These are phyloP conservation scores for Platanus orientalis DNA, from an alignment of 164 flowering plant species.

Conservation along the genomic window DNA sequence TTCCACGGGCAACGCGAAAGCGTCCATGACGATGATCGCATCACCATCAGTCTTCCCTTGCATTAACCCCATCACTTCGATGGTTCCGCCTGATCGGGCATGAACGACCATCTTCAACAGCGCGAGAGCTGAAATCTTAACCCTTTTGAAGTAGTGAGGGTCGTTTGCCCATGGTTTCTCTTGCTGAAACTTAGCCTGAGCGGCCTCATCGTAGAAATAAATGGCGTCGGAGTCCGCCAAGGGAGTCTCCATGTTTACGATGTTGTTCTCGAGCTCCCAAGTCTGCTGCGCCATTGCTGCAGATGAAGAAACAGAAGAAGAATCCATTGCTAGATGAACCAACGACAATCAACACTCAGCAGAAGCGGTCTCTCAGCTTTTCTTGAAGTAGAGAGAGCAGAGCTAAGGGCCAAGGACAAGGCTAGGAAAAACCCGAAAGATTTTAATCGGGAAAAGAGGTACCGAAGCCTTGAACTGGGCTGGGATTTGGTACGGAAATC, in stretches of 20 bases:
- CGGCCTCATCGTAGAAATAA: conserved; percentile 79
- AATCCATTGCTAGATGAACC: too few relatives aligned
- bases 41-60: conserved; percentile 97
- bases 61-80: conserved; percentile 98
- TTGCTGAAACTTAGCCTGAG: conserved; percentile 65
- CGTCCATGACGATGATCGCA: conserved; percentile 93
- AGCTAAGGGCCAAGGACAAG: too few relatives aligned
- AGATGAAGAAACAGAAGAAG: conserved; percentile 23
- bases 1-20: conserved; percentile 96
- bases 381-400: too few relatives aligned
- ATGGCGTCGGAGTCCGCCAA: conserved; percentile 54
- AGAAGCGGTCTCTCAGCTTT: too few relatives aligned
- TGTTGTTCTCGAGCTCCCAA: conserved; percentile 96
- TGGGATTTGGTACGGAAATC: too few relatives aligned
- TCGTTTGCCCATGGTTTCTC: conserved; percentile 90
- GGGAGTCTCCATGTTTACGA: conserved; percentile 39
- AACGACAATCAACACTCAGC: too few relatives aligned
- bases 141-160: conserved; percentile 95
- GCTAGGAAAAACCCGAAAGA: too few relatives aligned
- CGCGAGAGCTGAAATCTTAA: conserved; percentile 90
- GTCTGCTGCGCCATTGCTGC: conserved; percentile 67
- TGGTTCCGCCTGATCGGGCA: conserved; percentile 96
- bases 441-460: too few relatives aligned
- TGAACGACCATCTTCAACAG: conserved; percentile 98
- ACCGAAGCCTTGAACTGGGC: too few relatives aligned